Evolutionary conservation across 768 basidiomycete genomes (phyloP).

Genomic region (Roridomyces roridus): DNA sequence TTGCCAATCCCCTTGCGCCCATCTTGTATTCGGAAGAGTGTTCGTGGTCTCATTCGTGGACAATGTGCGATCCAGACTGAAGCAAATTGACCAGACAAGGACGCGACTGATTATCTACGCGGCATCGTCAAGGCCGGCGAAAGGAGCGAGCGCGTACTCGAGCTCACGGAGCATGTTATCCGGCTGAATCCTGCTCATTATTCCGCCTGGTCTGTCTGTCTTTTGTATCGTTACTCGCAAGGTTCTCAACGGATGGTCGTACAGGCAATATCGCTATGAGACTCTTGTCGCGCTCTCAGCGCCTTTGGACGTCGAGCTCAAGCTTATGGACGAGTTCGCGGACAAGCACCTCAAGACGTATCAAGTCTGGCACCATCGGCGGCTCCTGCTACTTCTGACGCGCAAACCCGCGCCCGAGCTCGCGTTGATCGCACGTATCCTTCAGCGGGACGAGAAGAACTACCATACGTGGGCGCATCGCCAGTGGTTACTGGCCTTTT

Average conservation of each 20-base stretch:
- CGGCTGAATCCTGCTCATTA: conserved; percentile 95
- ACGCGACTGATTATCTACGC: conserved; percentile 93
- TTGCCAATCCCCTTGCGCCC: conserved; percentile 78
- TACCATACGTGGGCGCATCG: conserved; percentile 99
- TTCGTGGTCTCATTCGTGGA: conserved; percentile 44
- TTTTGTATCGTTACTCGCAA: not conserved
- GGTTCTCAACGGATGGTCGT: not conserved
- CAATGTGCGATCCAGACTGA: not conserved
- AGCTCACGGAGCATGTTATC: conserved; percentile 89
- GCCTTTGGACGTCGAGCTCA: conserved; percentile 78
- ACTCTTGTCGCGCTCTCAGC: conserved; percentile 74
- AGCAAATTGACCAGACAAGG: conserved; percentile 66
- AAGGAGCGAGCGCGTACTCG: conserved; percentile 80
- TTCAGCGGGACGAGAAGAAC: conserved; percentile 88
- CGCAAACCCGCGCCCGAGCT: conserved; percentile 72
- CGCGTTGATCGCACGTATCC: conserved; percentile 73
- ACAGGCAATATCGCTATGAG: conserved; percentile 94
- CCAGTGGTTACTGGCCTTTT: conserved; percentile 91
- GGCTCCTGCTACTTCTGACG: conserved; percentile 72
- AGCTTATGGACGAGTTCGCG: conserved; percentile 88
- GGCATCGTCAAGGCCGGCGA: conserved; percentile 81
- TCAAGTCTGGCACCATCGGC: conserved; percentile 97
- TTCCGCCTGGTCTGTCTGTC: conserved; percentile 78
- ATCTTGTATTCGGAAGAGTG: conserved; percentile 93
- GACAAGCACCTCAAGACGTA: conserved; percentile 90